Evolutionary conservation across 2,329 filamentous ascomycete genomes (phyloP).

Genomic region (Gremmenia infestans): DNA sequence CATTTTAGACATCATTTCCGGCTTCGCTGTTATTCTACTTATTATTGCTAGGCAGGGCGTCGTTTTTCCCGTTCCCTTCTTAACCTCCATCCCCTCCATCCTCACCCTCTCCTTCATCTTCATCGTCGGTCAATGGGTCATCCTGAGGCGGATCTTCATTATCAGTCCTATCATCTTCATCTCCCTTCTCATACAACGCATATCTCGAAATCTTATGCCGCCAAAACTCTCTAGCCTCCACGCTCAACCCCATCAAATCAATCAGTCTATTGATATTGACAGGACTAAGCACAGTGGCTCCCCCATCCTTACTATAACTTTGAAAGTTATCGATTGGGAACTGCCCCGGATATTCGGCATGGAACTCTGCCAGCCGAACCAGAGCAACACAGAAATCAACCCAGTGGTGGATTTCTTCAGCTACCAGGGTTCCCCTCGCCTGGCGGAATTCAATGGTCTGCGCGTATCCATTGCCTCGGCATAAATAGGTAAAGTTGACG

Average conservation of each 20-base stretch:
- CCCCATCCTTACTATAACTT: neutral
- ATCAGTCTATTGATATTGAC: constrained; percentile 16
- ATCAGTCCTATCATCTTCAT: constrained; percentile 12
- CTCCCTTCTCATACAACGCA: neutral
- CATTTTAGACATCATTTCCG: too few relatives aligned
- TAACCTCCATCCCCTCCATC: neutral
- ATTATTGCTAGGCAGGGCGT: too few relatives aligned
- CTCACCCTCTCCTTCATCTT: neutral
- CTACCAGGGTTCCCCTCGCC: constrained; percentile 16
- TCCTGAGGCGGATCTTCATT: constrained; percentile 10
- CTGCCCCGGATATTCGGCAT: constrained; percentile 7
- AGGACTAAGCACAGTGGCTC: neutral
- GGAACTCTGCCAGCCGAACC: constrained; percentile 17
- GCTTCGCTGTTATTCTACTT: too few relatives aligned
- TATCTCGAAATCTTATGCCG: constrained; percentile 3
- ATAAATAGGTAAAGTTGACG: constrained; percentile 17
- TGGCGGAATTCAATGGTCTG: constrained; percentile 25
- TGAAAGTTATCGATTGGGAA: constrained; percentile 14
- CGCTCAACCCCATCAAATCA: constrained; percentile 12
- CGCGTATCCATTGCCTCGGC: constrained; percentile 1
- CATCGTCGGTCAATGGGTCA: neutral
- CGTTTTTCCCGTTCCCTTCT: too few relatives aligned
- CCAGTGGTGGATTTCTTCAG: constrained; percentile 18
- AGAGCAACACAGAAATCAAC: constrained; percentile 24
- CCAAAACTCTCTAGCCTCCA: constrained; percentile 10